A percentile compares a stretch with the other conserved stretches of the same genome.
Evolutionary conservation across 768 basidiomycete species (phyloP).

Genomic region (Saitozyma podzolica): DNA sequence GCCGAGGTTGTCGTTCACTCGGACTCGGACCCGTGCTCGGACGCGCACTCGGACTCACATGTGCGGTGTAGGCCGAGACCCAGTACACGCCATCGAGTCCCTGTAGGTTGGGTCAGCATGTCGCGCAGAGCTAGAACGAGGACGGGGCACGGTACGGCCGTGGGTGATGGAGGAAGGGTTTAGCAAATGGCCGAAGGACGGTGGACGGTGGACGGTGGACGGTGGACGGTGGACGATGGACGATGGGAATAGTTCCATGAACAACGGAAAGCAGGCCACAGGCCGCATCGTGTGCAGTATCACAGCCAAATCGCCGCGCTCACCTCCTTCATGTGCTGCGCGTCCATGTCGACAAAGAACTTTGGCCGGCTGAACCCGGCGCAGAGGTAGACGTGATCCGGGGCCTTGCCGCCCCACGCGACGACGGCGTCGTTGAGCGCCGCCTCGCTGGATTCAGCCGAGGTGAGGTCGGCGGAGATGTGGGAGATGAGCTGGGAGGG

Average conservation of each 20-base stretch:
- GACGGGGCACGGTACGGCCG: too few relatives aligned
- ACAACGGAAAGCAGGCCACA: not conserved
- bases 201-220: not conserved
- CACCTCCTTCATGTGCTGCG: slow-evolving; percentile 59
- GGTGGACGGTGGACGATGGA: too few relatives aligned
- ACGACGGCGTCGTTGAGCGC: slow-evolving; percentile 66
- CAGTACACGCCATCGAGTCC: slow-evolving; percentile 21
- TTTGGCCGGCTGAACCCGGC: slow-evolving; percentile 68
- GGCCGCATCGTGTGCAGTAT: too few relatives aligned
- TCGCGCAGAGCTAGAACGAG: too few relatives aligned
- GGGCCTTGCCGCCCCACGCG: slow-evolving; percentile 61
- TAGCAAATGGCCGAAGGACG: not conserved
- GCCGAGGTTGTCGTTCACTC: too few relatives aligned
- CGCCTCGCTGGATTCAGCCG: slow-evolving; percentile 59
- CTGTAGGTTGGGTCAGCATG: too few relatives aligned
- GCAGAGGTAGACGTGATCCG: slow-evolving; percentile 76
- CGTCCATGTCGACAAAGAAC: slow-evolving; percentile 71
- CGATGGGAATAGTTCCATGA: too few relatives aligned
- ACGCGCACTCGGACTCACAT: slow-evolving; percentile 61
- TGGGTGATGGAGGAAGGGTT: too few relatives aligned
- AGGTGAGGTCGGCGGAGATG: slow-evolving; percentile 67
- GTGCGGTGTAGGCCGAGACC: slow-evolving; percentile 59
- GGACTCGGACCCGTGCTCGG: too few relatives aligned
- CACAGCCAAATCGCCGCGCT: slow-evolving; percentile 7
- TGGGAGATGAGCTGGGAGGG: slow-evolving; percentile 65